These are phyloP conservation scores for Torulaspora globosa DNA, from an alignment of 1,139 yeast species.

Conservation along the genomic window DNA sequence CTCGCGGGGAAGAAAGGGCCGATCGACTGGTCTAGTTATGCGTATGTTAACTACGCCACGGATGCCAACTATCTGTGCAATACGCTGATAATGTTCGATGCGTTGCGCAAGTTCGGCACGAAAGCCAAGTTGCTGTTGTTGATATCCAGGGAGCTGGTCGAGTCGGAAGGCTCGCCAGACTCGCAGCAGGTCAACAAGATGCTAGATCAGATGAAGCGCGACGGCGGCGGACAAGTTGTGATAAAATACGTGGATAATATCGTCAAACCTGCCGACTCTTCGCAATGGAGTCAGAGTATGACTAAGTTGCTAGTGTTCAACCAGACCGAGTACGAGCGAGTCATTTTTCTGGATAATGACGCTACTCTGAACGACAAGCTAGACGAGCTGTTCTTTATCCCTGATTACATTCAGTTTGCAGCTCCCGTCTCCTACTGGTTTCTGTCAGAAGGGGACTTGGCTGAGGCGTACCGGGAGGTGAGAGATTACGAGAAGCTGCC, in stretches of 20 bases:
- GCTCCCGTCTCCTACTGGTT: constrained; percentile 36
- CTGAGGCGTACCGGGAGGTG: constrained; percentile 24
- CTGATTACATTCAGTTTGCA: constrained; percentile 36
- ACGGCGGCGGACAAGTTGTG: constrained; percentile 30
- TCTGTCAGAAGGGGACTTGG: constrained; percentile 23
- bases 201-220: constrained; percentile 17
- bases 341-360: constrained; percentile 45
- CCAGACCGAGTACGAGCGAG: constrained; percentile 46
- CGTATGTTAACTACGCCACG: constrained; percentile 50
- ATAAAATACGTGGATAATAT: constrained; percentile 32
- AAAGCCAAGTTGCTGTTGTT: constrained; percentile 43
- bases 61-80: constrained; percentile 43
- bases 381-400: constrained; percentile 49
- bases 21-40: constrained; percentile 40
- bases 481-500: constrained; percentile 21
- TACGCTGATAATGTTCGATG: constrained; percentile 42
- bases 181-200: constrained; percentile 8
- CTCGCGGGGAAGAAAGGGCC: constrained; percentile 14
- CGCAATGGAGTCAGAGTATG: constrained; percentile 50
- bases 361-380: constrained; percentile 36
- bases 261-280: constrained; percentile 27
- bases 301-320: constrained; percentile 54
- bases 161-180: constrained; percentile 12
- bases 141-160: constrained; percentile 29
- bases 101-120: constrained; percentile 37